phyloP scores from a whole-genome alignment of 495 filamentous ascomycete genomes.

The Neurospora intermedia region DNA sequence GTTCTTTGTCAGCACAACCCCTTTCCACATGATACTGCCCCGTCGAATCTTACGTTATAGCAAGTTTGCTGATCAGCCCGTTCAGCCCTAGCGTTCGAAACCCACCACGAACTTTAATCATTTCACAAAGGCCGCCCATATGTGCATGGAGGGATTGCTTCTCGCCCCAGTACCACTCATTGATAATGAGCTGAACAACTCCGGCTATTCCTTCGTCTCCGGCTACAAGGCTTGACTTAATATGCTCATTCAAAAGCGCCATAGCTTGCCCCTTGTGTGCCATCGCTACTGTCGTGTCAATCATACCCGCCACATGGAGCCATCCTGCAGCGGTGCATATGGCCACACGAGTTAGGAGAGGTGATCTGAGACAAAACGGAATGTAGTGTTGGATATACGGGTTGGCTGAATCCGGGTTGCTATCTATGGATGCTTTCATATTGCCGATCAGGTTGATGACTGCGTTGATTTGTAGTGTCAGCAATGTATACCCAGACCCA shows the following conservation, averaged over 20 bases:
- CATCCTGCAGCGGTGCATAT: conserved; percentile 30
- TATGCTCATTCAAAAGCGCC: conserved; percentile 25
- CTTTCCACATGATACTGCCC: neutral
- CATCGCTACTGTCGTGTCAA: conserved; percentile 25
- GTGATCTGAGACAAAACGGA: conserved; percentile 23
- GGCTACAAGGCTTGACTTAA: conserved; percentile 18
- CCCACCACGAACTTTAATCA: conserved; percentile 25
- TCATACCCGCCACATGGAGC: conserved; percentile 26
- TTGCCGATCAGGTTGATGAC: conserved; percentile 46
- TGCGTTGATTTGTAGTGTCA: conserved; percentile 20
- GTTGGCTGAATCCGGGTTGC: conserved; percentile 25
- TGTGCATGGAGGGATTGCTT: conserved; percentile 20
- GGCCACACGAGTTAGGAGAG: conserved; percentile 22
- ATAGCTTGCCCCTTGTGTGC: conserved; percentile 25
- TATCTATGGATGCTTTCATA: conserved; percentile 32
- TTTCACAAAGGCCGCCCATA: conserved; percentile 22
- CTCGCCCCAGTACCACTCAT: conserved; percentile 32
- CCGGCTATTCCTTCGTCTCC: conserved; percentile 27
- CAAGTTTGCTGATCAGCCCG: conserved; percentile 28
- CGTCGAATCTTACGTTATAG: conserved; percentile 20
- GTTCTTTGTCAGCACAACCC: conserved; percentile 2
- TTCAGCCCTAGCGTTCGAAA: conserved; percentile 26
- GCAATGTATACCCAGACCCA: neutral
- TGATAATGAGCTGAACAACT: conserved; percentile 26
- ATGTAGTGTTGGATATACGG: conserved; percentile 27